Conservation (phyloP, 805 yeast genomes). For the Saturnispora diversa region DNA sequence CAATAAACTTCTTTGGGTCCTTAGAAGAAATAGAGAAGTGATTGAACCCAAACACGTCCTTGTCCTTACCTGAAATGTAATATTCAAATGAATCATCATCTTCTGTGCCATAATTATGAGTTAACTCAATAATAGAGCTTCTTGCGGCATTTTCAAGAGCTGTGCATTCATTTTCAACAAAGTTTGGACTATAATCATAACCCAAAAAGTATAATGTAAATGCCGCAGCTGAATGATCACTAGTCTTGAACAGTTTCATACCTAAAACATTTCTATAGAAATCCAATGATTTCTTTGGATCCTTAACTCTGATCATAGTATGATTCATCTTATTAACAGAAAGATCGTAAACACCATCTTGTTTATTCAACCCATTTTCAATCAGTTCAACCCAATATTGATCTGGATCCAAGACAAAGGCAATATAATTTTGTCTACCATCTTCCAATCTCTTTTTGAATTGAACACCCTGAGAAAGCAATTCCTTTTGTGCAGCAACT, state of each 20-base stretch:
- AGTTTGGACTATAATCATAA: constrained; percentile 42
- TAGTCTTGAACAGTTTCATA: constrained; percentile 56
- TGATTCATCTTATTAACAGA: constrained; percentile 62
- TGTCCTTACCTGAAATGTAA: constrained; percentile 65
- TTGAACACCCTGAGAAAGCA: constrained; percentile 54
- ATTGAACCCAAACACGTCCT: constrained; percentile 67
- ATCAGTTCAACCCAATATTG: constrained; percentile 95
- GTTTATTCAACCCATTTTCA: constrained; percentile 41
- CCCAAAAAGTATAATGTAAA: constrained; percentile 85
- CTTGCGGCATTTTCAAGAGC: constrained; percentile 32
- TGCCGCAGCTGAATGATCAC: constrained; percentile 57
- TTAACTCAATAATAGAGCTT: constrained; percentile 77
- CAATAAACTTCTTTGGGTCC: constrained; percentile 51
- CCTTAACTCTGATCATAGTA: constrained; percentile 88
- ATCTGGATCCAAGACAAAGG: constrained; percentile 91
- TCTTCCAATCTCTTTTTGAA: constrained; percentile 81
- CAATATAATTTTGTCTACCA: constrained; percentile 90
- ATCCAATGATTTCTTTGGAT: constrained; percentile 62
- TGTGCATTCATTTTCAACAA: constrained; percentile 36
- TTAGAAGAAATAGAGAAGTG: constrained; percentile 71
- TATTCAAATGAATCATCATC: constrained; percentile 63
- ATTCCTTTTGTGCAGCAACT: constrained; percentile 45
- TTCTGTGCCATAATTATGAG: constrained; percentile 96
- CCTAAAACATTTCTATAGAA: constrained; percentile 80
- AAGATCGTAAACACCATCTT: constrained; percentile 33